These are phyloP conservation scores for Macrophomina tecta DNA, from an alignment of 2,329 filamentous ascomycete species.

Conservation along the genomic window DNA sequence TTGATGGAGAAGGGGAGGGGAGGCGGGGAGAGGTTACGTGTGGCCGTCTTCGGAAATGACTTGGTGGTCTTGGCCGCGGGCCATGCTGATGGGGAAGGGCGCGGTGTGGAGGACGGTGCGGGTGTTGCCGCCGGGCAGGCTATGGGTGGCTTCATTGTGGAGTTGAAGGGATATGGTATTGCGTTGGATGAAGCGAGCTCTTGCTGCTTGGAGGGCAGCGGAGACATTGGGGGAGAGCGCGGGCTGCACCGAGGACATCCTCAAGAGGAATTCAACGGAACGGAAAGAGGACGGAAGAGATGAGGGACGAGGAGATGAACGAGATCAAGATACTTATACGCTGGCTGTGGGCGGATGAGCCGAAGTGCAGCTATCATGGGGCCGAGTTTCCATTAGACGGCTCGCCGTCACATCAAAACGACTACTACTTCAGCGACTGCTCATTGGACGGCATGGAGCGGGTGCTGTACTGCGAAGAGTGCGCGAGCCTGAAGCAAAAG, in stretches of 20 bases:
- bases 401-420: constrained; percentile 15
- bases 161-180: constrained; percentile 36
- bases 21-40: constrained; percentile 27
- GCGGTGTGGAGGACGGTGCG: constrained; percentile 43
- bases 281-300: neutral
- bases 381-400: constrained; percentile 19
- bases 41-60: constrained; percentile 42
- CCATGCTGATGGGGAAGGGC: constrained; percentile 46
- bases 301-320: neutral
- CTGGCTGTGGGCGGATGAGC: neutral
- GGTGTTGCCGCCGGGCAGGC: constrained; percentile 48
- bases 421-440: neutral
- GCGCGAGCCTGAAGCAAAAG: no score
- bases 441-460: no score
- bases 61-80: constrained; percentile 36
- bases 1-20: neutral
- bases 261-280: neutral
- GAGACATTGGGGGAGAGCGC: neutral
- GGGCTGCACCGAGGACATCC: neutral
- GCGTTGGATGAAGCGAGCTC: constrained; percentile 31
- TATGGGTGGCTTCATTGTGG: constrained; percentile 39
- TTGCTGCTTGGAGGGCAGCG: constrained; percentile 34
- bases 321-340: neutral
- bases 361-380: neutral
- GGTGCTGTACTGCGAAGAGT: no score